Conservation (phyloP, 1,139 yeast species). For the Candida buenavistaensis region DNA sequence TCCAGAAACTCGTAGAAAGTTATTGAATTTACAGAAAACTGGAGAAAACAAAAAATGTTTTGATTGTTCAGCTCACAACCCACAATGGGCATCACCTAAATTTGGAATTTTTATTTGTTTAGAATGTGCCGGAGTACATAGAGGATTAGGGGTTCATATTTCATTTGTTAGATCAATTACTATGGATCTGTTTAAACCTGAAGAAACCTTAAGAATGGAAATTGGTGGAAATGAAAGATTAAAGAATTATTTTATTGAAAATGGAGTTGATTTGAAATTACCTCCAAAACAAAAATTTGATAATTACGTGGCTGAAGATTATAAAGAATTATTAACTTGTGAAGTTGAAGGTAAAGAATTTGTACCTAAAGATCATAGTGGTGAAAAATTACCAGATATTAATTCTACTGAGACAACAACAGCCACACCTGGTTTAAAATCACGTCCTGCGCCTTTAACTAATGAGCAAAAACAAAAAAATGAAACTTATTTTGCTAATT, state of each 20-base stretch:
- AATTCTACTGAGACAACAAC: conserved; percentile 16
- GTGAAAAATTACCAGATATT: conserved; percentile 41
- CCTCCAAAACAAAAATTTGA: conserved; percentile 79
- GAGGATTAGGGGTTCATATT: conserved; percentile 95
- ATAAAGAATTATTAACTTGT: conserved; percentile 77
- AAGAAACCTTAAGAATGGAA: conserved; percentile 88
- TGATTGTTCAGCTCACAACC: conserved; percentile 94
- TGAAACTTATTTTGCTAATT: conserved; percentile 77
- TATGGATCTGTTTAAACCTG: conserved; percentile 96
- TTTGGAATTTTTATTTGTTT: conserved; percentile 95
- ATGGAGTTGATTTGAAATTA: conserved; percentile 68
- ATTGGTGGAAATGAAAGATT: conserved; percentile 89
- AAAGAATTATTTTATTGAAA: conserved; percentile 60
- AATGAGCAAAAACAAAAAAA: conserved; percentile 57
- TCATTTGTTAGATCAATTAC: conserved; percentile 95
- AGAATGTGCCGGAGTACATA: conserved; percentile 95
- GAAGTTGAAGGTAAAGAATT: conserved; percentile 73
- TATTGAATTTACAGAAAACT: conserved; percentile 73
- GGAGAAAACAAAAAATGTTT: conserved; percentile 88
- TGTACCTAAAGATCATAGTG: conserved; percentile 65
- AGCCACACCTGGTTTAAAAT: conserved; percentile 14
- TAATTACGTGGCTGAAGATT: conserved; percentile 91
- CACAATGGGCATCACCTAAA: conserved; percentile 99
- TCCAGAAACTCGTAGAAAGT: conserved; percentile 84
- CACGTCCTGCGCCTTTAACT: conserved; percentile 27